A percentile compares a stretch with the other conserved stretches of the same genome.
Conservation (phyloP, 805 yeast genomes). For the Candida stauntonica region DNA sequence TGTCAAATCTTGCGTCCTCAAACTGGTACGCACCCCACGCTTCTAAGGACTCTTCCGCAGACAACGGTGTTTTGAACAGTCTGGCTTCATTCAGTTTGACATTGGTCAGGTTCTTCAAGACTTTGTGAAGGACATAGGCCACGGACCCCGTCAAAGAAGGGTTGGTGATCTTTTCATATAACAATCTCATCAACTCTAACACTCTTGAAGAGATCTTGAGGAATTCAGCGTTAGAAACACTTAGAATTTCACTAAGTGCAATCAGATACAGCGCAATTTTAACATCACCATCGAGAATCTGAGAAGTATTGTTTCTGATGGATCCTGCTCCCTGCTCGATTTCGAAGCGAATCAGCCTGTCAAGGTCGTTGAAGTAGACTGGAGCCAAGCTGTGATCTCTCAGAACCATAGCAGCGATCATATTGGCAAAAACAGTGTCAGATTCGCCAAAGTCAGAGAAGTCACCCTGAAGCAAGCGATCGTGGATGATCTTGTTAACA, state of each 20-base stretch:
- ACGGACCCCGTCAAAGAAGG: constrained; percentile 59
- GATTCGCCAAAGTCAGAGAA: constrained; percentile 49
- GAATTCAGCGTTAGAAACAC: constrained; percentile 57
- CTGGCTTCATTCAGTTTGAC: constrained; percentile 55
- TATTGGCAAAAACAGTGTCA: constrained; percentile 63
- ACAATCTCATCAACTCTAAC: constrained; percentile 30
- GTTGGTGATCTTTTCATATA: constrained; percentile 30
- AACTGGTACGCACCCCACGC: constrained; percentile 79
- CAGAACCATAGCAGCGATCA: constrained; percentile 67
- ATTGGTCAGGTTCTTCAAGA: constrained; percentile 58
- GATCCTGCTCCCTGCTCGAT: constrained; percentile 78
- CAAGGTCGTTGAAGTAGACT: constrained; percentile 25
- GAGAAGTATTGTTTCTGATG: constrained; percentile 55
- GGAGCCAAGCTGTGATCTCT: constrained; percentile 37
- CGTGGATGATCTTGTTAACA: constrained; percentile 36
- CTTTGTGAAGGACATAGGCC: constrained; percentile 62
- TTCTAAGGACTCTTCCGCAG: constrained; percentile 33
- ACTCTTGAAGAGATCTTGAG: constrained; percentile 43
- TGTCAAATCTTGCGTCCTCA: constrained; percentile 43
- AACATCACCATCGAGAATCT: constrained; percentile 73
- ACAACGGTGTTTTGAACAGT: constrained; percentile 43
- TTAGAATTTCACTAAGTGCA: constrained; percentile 63
- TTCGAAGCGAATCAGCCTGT: constrained; percentile 56
- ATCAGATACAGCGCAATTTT: constrained; percentile 67
- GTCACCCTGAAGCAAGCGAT: constrained; percentile 46